A percentile compares a stretch with the other conserved stretches of the same genome.
Evolutionary conservation across 1,139 yeast genomes (phyloP).

Genomic region (Eremothecium sinecaudum): DNA sequence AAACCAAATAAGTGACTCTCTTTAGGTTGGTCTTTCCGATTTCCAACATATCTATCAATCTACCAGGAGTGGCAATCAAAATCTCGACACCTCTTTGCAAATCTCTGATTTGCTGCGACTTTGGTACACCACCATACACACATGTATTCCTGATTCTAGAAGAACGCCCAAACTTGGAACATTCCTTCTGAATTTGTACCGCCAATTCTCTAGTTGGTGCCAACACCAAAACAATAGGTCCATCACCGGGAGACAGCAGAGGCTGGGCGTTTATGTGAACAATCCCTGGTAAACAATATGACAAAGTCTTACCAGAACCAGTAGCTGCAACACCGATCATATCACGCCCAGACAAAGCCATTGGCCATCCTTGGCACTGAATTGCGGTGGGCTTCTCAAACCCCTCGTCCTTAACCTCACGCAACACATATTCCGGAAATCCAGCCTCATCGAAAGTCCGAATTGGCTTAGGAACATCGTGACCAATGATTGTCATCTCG

Average conservation of each 20-base stretch:
- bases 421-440: conserved; percentile 86
- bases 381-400: conserved; percentile 91
- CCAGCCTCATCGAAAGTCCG: conserved; percentile 92
- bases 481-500: conserved; percentile 80
- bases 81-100: conserved; percentile 92
- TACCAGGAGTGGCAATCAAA: conserved; percentile 95
- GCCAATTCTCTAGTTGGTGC: conserved; percentile 99
- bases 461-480: conserved; percentile 89
- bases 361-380: conserved; percentile 99
- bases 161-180: conserved; percentile 85
- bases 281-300: conserved; percentile 92
- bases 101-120: conserved; percentile 94
- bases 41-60: conserved; percentile 95
- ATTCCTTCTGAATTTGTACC: conserved; percentile 92
- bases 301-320: conserved; percentile 96
- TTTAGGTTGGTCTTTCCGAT: conserved; percentile 88
- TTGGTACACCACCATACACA: conserved; percentile 99
- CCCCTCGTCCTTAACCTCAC: conserved; percentile 84
- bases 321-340: conserved; percentile 98
- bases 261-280: conserved; percentile 99
- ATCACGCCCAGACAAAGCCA: conserved; percentile 98
- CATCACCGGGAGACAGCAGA: conserved; percentile 83
- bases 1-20: conserved; percentile 92
- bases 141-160: conserved; percentile 95
- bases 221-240: conserved; percentile 89